phyloP scores from a whole-genome alignment of 108 stramenopile genomes.

The Cyclotella baltica region DNA sequence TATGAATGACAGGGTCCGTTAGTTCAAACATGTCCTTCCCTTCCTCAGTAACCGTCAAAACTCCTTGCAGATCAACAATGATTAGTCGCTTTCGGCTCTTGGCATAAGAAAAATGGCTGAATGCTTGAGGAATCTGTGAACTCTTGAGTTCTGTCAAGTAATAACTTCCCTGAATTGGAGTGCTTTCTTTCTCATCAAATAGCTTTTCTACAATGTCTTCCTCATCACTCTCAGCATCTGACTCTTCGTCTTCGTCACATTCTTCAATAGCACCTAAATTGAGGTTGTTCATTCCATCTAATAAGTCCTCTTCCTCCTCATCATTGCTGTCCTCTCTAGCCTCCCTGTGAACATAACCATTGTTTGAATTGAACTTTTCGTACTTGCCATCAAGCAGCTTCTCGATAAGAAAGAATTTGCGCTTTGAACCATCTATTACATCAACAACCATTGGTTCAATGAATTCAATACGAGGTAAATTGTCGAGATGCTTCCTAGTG shows the following conservation, averaged over 20 bases:
- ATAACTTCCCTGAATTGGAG: constrained; percentile 19
- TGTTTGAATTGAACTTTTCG: constrained; percentile 56
- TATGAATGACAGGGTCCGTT: constrained; percentile 63
- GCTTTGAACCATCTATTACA: constrained; percentile 25
- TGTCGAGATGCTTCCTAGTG: constrained; percentile 17
- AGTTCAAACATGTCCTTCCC: constrained; percentile 40
- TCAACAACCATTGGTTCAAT: constrained; percentile 50
- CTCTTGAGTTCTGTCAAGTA: constrained; percentile 12
- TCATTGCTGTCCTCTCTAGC: not conserved
- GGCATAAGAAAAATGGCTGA: constrained; percentile 60
- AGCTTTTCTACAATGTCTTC: constrained; percentile 9
- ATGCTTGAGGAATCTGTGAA: constrained; percentile 52
- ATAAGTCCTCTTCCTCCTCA: constrained; percentile 25
- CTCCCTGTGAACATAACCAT: constrained; percentile 30
- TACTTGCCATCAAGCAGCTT: constrained; percentile 48
- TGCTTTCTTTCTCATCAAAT: constrained; percentile 19
- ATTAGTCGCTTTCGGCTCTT: constrained; percentile 46
- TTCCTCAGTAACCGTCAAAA: constrained; percentile 28
- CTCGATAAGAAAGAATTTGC: constrained; percentile 46
- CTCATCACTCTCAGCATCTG: constrained; percentile 17
- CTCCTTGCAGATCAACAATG: constrained; percentile 65
- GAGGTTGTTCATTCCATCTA: constrained; percentile 8
- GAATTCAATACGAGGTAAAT: constrained; percentile 39
- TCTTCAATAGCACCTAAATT: constrained; percentile 60
- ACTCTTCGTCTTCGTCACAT: constrained; percentile 42